Base-by-base conservation (phyloP, 768 basidiomycete species). In the Ramaria rubella region DNA sequence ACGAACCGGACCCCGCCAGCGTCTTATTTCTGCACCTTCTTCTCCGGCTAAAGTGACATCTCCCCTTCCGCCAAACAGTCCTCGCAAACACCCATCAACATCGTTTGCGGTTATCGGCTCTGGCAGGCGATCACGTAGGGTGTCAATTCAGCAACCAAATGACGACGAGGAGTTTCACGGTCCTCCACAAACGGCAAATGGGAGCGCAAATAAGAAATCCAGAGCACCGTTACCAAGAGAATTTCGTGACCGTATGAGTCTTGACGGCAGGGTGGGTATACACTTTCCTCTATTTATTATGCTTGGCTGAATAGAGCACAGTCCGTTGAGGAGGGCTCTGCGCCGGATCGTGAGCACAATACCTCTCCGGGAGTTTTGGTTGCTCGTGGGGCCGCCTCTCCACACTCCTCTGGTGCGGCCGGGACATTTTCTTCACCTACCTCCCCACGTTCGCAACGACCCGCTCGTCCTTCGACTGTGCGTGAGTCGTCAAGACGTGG, bases 201-300 rank as follows among this genome's bases (percentile, higher is more conserved):
- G 29, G 38, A 54, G 33, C 43, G 42, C 38, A 24, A 9, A 72
- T 70, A 54, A 65, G 69, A 11, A 71, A 54, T 73, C 69, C 57
- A 72, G 83, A 49, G 78, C 80, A 31, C 77, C 80, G 1, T 63
- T 82, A 45, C 81, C 81, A 3, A 65, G 70, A 19, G 81, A 81
- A 59, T 82, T 81, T 54, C 67, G 70, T 38, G 72, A 73, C 42
- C 70, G 68, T 43, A 65, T 72, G 33, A 70, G 67, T 60, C 64
- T 71, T 46, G 77, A 80, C 51, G 72, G 70, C 59, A 69, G 69
- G 68, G 81, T 80, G 57, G 15, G 74, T 69, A 30, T 36, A 24
- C 5, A 29, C 15, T 19, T 46, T 26, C 17, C 36, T 54, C 12
- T 30, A 23, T 48, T 19, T 55, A 74, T 75, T 58, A 57, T 64